These are phyloP conservation scores for Helianthus annuus DNA, from an alignment of 129 eudicot genomes.

Conservation along the genomic window DNA sequence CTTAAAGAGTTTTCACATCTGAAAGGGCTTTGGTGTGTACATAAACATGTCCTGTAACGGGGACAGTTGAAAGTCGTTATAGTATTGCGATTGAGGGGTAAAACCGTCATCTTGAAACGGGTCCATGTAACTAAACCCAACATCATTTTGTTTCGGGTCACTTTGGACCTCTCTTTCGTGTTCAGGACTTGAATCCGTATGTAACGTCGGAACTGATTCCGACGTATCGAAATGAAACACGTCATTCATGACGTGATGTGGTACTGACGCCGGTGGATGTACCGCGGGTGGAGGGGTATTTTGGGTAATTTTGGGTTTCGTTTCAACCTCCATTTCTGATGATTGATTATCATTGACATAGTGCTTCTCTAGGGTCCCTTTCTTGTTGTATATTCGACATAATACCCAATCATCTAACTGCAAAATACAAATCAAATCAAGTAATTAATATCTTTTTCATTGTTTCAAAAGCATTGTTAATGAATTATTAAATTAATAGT, in stretches of 20 bases:
- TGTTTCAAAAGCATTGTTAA: too few species aligned
- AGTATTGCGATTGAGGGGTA: conserved; percentile 48
- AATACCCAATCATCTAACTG: conserved; percentile 80
- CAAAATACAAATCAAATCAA: neutral
- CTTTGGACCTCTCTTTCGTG: conserved; percentile 60
- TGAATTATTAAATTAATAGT: neutral
- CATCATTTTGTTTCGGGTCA: conserved; percentile 41
- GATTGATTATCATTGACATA: conserved; percentile 33
- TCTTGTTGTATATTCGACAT: conserved; percentile 74
- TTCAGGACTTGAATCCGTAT: conserved; percentile 63
- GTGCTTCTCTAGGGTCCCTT: conserved; percentile 59
- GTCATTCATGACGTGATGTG: conserved; percentile 38
- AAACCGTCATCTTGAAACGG: conserved; percentile 47
- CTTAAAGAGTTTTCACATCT: conserved; percentile 20
- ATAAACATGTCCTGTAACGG: conserved; percentile 52
- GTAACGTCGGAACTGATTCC: conserved; percentile 54
- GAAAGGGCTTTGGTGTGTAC: conserved; percentile 40
- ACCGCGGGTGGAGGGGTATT: conserved; percentile 10
- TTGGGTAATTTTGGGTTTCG: conserved; percentile 40
- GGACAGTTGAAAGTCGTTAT: conserved; percentile 43
- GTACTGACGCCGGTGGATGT: conserved; percentile 27
- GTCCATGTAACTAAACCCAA: conserved; percentile 40
- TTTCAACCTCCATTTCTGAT: conserved; percentile 51
- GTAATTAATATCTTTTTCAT: neutral
- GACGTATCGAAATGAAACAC: conserved; percentile 51